phyloP scores from a whole-genome alignment of 1,139 yeast genomes.

The Suhomyces wounanorum region DNA sequence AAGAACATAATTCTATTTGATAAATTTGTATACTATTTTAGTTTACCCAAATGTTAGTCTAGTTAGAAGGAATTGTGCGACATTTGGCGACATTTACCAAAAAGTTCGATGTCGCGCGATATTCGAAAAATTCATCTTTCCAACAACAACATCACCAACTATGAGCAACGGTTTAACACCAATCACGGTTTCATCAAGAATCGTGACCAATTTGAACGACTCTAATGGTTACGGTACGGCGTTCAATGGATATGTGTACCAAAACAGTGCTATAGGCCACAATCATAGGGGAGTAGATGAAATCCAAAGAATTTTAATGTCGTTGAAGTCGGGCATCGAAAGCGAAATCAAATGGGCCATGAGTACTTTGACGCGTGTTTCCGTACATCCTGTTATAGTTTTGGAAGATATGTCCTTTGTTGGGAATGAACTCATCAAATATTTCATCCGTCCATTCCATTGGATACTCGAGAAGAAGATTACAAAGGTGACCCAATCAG shows the following conservation, averaged over 20 bases:
- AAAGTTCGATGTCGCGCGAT: slow-evolving; percentile 2
- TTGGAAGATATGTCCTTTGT: slow-evolving; percentile 53
- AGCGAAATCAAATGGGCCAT: slow-evolving; percentile 70
- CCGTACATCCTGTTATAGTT: slow-evolving; percentile 39
- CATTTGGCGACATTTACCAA: slow-evolving; percentile 1
- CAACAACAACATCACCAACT: slow-evolving; percentile 8
- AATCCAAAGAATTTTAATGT: slow-evolving; percentile 60
- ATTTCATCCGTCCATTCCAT: slow-evolving; percentile 38
- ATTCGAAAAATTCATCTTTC: slow-evolving; percentile 6
- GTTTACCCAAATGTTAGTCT: too few species aligned
- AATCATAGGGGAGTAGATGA: slow-evolving; percentile 55
- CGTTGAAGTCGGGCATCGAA: slow-evolving; percentile 59
- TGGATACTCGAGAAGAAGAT: slow-evolving; percentile 29
- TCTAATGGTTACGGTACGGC: slow-evolving; percentile 15
- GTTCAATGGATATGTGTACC: slow-evolving; percentile 22
- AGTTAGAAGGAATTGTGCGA: too few species aligned
- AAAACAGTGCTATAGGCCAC: slow-evolving; percentile 19
- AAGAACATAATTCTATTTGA: too few species aligned
- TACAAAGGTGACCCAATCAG: slow-evolving; percentile 32
- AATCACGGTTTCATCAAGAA: slow-evolving; percentile 21
- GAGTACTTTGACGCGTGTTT: slow-evolving; percentile 56
- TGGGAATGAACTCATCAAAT: slow-evolving; percentile 51
- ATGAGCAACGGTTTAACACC: slow-evolving; percentile 24
- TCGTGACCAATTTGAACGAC: slow-evolving; percentile 19
- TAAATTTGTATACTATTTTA: too few species aligned